These are phyloP conservation scores for Neostapfia colusana DNA, from an alignment of 176 grass and related monocot species.

Conservation along the genomic window DNA sequence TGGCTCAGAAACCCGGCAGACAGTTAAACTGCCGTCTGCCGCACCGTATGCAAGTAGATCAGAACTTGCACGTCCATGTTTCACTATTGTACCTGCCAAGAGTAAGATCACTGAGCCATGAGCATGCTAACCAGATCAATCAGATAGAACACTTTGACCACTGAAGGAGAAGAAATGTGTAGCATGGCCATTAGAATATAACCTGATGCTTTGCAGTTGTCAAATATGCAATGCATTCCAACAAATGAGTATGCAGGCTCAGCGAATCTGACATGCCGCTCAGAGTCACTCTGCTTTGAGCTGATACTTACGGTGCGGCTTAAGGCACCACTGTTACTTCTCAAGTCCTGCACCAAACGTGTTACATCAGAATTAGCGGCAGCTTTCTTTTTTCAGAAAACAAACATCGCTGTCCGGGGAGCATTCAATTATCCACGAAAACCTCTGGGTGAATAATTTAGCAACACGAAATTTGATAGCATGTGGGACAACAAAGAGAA, in stretches of 20 bases:
- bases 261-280: conserved; percentile 56
- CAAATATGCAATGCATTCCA: conserved; percentile 99
- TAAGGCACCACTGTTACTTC: conserved; percentile 57
- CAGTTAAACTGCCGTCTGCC: conserved; percentile 78
- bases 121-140: conserved; percentile 21
- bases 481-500: not conserved
- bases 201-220: conserved; percentile 93
- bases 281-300: conserved; percentile 67
- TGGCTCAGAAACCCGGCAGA: conserved; percentile 89
- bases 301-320: conserved; percentile 49
- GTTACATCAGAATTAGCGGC: conserved; percentile 16
- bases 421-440: not conserved
- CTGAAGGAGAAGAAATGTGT: conserved; percentile 18
- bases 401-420: not conserved
- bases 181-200: conserved; percentile 30
- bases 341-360: conserved; percentile 65
- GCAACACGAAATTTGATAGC: no score
- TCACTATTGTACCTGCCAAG: conserved; percentile 75
- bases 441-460: not conserved
- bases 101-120: conserved; percentile 26
- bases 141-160: conserved; percentile 19
- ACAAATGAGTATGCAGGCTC: conserved; percentile 94
- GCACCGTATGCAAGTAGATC: conserved; percentile 82
- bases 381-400: conserved; percentile 6
- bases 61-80: conserved; percentile 84